These are phyloP conservation scores for Aspergillus ellipticus DNA, from an alignment of 495 filamentous ascomycete species.

Conservation along the genomic window DNA sequence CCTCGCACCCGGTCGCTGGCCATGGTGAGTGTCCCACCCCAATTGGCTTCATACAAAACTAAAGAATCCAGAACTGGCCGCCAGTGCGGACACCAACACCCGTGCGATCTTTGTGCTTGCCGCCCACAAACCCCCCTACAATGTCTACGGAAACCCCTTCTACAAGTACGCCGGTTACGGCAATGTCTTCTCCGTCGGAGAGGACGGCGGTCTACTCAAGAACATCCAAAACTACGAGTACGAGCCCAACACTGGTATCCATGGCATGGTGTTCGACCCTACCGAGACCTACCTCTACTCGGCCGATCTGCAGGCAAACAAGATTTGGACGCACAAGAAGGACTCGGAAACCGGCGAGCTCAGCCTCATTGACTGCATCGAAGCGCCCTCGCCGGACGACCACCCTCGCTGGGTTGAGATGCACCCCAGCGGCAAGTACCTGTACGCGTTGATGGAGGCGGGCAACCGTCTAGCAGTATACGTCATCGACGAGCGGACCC, in stretches of 20 bases:
- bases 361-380: constrained; percentile 61
- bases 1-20: constrained; percentile 65
- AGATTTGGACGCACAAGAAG: constrained; percentile 82
- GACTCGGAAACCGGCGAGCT: constrained; percentile 57
- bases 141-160: constrained; percentile 83
- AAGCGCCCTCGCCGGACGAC: constrained; percentile 66
- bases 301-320: constrained; percentile 78
- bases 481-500: constrained; percentile 69
- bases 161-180: constrained; percentile 78
- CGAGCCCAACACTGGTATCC: constrained; percentile 68
- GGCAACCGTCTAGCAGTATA: constrained; percentile 78
- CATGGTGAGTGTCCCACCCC: constrained; percentile 43
- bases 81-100: constrained; percentile 68
- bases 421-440: constrained; percentile 67
- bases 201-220: constrained; percentile 55
- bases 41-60: background rate
- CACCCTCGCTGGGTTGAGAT: constrained; percentile 85
- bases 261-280: constrained; percentile 86
- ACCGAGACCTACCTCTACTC: constrained; percentile 83
- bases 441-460: constrained; percentile 83
- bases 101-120: constrained; percentile 82
- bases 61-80: constrained; percentile 53
- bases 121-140: constrained; percentile 69
- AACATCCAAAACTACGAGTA: constrained; percentile 82
- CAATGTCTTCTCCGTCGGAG: constrained; percentile 69